Evolutionary conservation across 768 basidiomycete species (phyloP), one percentile per base, ranked within the genome.

Genomic region (Chalciporus pseudorubinellus): DNA sequence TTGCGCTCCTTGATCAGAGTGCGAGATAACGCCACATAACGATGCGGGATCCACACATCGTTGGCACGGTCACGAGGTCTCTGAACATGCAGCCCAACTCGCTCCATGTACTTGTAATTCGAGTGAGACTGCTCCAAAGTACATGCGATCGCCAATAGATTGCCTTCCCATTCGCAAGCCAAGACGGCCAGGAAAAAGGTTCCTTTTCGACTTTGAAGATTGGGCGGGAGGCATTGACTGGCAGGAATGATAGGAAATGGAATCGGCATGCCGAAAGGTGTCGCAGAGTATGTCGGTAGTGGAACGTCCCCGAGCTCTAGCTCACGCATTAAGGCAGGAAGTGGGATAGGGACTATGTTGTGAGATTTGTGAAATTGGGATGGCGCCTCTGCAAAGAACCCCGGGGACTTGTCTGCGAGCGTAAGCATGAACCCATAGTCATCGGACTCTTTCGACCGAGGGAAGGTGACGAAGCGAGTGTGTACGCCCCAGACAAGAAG

Each of bases 401-500:
- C 18, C 2, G 39, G n/a, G 39, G 39, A 39, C 39, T 39, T 39
- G 18, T 39, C 39, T 39, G 39, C 39, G 18, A 39, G 39, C 39
- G 39, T 39, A 13, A 39, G 18, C 39, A 39, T 39, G 18, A 39
- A 39, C 11, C 39, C 39, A 19, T 39, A 39, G 12, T 39, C 39
- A 3, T 39, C 39, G 20, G 39, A 9, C 18, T 18, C 39, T n/a
- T 39, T 21, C 18, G 39, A 39, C 18, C 18, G 39, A 39, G 39
- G 39, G 39, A 39, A 39, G 18, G 39, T 19, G 13, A 39, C 18
- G 20, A 39, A 39, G 18, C 39, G 39, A 39, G 39, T 19, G 12
- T 39, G 39, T 3, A 39, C 39, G 11, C 29, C 26, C 51, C 51
- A 52, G 39, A 44, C 51, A 39, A 53, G 40, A 6, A 53, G 38